Base-by-base conservation (phyloP, 208 protist species). In the Trypanosoma cruzi region DNA sequence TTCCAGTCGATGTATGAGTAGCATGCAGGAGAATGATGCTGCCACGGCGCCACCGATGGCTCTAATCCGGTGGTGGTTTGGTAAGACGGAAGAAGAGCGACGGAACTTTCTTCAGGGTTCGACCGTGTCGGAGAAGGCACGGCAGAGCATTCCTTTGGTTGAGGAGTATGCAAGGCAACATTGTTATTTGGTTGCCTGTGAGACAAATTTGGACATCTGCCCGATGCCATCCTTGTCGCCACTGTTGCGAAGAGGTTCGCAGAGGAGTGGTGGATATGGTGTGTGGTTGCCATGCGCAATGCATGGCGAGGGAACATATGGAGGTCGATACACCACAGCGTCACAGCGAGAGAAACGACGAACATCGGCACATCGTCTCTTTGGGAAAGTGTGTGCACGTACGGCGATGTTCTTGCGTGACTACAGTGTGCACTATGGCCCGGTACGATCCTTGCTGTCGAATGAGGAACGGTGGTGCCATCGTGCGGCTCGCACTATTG, bases 11-110 rank as follows among this genome's bases (percentile, higher is more conserved):
- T 28, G 14, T 20, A 10, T 36, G 29, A 14, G 24, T 22, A 64
- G 37, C 36, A 74, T 67, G 68, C 28, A 29, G 28, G 29, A 18
- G 3, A 36, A 48, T 13, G 53, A 50, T 37, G 28, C 34, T 6
- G 24, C 44, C 32, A 40, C 52, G 40, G 42, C 48, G 31, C 62
- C 75, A 22, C 70, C 68, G 18, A 32, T 66, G 20, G 16, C 16
- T 24, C 42, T 85, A 13, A 69, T 93, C 32, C 65, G 83, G 50
- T 88, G 84, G 80, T 95, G 89, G 87, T 78, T 92, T 60, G 63
- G 63, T 64, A 92, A 91, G 62, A 74, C 75, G 11, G 56, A 77
- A 16, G 82, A 87, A 53, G 78, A 89, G 24, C 80, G 89, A 10
- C 64, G 73, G 46, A 78, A 62, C 20, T 88, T 93, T 69, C 49